phyloP scores from a whole-genome alignment of 1,284 basidiomycete species.

The Sanghuangporus weigelae region DNA sequence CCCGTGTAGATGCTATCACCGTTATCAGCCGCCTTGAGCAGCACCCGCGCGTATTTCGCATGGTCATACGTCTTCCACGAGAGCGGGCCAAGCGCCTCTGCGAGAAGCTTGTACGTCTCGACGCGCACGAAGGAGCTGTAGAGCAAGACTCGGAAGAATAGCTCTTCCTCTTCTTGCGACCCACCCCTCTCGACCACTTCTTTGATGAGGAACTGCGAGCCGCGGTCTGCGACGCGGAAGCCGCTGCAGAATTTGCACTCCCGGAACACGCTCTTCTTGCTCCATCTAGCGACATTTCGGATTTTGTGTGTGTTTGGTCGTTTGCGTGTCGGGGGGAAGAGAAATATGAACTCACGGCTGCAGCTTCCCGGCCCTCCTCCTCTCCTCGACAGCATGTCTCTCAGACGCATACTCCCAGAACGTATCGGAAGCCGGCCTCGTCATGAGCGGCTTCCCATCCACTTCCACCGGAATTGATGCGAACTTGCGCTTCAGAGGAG shows the following conservation, averaged over 20 bases:
- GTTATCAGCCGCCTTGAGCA: constrained; percentile 33
- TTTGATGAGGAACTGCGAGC: constrained; percentile 51
- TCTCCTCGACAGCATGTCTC: constrained; percentile 50
- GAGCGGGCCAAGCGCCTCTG: constrained; percentile 40
- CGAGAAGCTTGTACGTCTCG: constrained; percentile 53
- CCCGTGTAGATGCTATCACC: constrained; percentile 49
- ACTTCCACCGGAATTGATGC: neutral
- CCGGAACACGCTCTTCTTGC: constrained; percentile 44
- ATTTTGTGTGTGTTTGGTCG: too few species aligned
- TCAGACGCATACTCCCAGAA: constrained; percentile 55
- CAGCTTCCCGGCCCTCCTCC: constrained; percentile 40
- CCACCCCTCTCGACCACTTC: constrained; percentile 63
- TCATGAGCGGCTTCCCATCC: neutral
- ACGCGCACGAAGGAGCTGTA: constrained; percentile 58
- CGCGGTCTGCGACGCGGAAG: constrained; percentile 55
- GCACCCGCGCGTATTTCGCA: constrained; percentile 40
- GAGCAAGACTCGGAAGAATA: constrained; percentile 55
- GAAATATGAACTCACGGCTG: constrained; percentile 39
- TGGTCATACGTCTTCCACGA: constrained; percentile 47
- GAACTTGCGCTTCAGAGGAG: neutral
- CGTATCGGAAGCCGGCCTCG: constrained; percentile 39
- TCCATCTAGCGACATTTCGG: too few species aligned
- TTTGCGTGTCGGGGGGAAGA: constrained; percentile 8
- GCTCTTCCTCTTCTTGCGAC: constrained; percentile 44
- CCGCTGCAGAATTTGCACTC: constrained; percentile 55